These are phyloP conservation scores for Talaromyces sp. DNA, from an alignment of 2,329 filamentous ascomycete species.

Conservation along the genomic window DNA sequence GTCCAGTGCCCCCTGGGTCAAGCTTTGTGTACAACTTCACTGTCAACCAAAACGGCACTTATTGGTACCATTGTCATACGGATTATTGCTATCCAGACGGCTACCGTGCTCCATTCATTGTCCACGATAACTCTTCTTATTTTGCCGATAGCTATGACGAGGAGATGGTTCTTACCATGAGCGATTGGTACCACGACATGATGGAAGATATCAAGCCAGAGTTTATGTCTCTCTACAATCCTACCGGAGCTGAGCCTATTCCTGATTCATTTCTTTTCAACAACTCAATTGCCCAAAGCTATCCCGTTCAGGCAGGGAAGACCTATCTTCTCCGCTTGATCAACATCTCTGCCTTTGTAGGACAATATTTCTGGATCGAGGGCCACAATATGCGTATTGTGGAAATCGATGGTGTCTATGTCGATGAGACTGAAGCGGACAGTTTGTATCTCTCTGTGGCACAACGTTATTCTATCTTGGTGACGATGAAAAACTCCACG, in stretches of 20 bases:
- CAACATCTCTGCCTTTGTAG: conserved; percentile 65
- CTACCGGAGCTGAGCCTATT: conserved; percentile 62
- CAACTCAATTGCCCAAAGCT: conserved; percentile 62
- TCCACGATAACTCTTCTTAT: conserved; percentile 57
- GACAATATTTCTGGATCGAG: conserved; percentile 14
- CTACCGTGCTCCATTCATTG: conserved; percentile 66
- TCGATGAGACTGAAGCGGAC: conserved; percentile 60
- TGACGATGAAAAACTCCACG: conserved; percentile 65
- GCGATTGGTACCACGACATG: conserved; percentile 66
- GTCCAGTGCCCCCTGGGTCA: conserved; percentile 9
- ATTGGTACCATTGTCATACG: conserved; percentile 71
- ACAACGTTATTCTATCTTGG: conserved; percentile 60
- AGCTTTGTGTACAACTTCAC: background rate
- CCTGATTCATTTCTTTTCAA: conserved; percentile 69
- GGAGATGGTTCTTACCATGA: conserved; percentile 68
- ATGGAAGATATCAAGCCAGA: conserved; percentile 47
- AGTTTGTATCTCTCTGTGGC: conserved; percentile 69
- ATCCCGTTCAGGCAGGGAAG: conserved; percentile 65
- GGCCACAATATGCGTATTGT: conserved; percentile 60
- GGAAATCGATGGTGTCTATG: conserved; percentile 74
- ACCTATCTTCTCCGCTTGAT: conserved; percentile 74
- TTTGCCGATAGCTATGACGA: conserved; percentile 59
- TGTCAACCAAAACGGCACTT: conserved; percentile 57
- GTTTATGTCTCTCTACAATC: background rate
- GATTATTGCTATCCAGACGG: conserved; percentile 67